Percentiles rank a stretch among this genome's conserved stretches.
These are phyloP conservation scores for Cardiospermum halicacabum DNA, from an alignment of 345 rosid species.

Conservation along the genomic window DNA sequence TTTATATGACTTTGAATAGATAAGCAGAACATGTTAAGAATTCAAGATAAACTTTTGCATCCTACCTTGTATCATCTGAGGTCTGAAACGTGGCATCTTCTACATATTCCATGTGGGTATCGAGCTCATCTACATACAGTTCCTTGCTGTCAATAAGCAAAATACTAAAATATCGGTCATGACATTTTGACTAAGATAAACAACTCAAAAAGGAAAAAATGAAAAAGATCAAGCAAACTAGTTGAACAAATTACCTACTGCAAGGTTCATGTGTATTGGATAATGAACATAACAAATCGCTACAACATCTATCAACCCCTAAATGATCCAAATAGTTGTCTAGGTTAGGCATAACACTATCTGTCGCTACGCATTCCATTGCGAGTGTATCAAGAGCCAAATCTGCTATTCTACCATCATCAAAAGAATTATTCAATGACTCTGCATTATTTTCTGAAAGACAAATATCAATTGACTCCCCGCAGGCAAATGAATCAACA, in stretches of 20 bases:
- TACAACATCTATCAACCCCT: conserved; percentile 17
- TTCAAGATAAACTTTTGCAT: not conserved
- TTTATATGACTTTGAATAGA: not conserved
- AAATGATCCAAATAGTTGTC: conserved; percentile 16
- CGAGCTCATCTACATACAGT: conserved; percentile 4
- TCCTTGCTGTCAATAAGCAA: conserved; percentile 3
- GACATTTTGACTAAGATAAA: conserved; percentile 3
- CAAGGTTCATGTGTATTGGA: conserved; percentile 24
- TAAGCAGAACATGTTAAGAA: conserved; percentile 9
- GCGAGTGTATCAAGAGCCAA: conserved; percentile 20
- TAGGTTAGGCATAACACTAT: conserved; percentile 1
- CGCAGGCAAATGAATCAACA: conserved; percentile 9
- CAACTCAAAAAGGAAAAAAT: not conserved
- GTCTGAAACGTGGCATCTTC: not conserved
- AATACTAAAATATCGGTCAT: not conserved
- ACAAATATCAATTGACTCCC: conserved; percentile 7
- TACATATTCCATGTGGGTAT: conserved; percentile 4
- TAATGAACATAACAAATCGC: conserved; percentile 1
- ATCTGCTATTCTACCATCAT: conserved; percentile 18
- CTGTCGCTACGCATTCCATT: conserved; percentile 8
- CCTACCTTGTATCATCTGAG: conserved; percentile 9
- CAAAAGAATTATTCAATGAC: conserved; percentile 18
- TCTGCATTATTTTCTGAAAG: conserved; percentile 8
- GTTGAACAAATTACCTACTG: conserved; percentile 28
- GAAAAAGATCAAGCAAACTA: not conserved